phyloP scores from a whole-genome alignment of 176 grass and related monocot species.

The Saccharum spontaneum region DNA sequence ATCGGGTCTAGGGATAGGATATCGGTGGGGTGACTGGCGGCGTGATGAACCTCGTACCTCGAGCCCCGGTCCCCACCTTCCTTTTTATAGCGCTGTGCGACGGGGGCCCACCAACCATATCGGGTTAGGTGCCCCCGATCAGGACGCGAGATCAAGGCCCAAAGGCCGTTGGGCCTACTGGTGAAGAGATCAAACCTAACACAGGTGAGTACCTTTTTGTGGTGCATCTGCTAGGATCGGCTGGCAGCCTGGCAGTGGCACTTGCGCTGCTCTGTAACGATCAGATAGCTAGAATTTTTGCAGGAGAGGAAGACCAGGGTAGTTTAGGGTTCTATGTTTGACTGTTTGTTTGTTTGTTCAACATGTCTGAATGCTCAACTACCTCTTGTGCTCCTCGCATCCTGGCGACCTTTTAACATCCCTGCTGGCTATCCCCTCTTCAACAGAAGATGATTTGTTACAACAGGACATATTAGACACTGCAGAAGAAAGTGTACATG shows the following conservation, averaged over 20 bases:
- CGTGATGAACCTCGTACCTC: no score
- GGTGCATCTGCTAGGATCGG: not conserved
- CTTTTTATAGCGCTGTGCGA: no score
- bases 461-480: conserved; percentile 70
- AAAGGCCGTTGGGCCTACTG: no score
- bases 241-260: no score
- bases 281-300: not conserved
- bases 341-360: not conserved
- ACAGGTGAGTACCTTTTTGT: not conserved
- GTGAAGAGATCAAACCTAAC: no score
- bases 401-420: conserved; percentile 65
- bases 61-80: no score
- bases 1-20: no score
- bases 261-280: no score
- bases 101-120: no score
- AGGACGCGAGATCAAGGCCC: no score
- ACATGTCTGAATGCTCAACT: not conserved
- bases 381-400: conserved; percentile 21
- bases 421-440: conserved; percentile 40
- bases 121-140: no score
- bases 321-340: not conserved
- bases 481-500: conserved; percentile 74
- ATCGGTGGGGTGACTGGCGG: no score
- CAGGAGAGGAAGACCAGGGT: not conserved
- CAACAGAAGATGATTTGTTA: conserved; percentile 55